These are phyloP conservation scores for Aspergillus eucalypticola DNA, from an alignment of 2,329 filamentous ascomycete species.

Conservation along the genomic window DNA sequence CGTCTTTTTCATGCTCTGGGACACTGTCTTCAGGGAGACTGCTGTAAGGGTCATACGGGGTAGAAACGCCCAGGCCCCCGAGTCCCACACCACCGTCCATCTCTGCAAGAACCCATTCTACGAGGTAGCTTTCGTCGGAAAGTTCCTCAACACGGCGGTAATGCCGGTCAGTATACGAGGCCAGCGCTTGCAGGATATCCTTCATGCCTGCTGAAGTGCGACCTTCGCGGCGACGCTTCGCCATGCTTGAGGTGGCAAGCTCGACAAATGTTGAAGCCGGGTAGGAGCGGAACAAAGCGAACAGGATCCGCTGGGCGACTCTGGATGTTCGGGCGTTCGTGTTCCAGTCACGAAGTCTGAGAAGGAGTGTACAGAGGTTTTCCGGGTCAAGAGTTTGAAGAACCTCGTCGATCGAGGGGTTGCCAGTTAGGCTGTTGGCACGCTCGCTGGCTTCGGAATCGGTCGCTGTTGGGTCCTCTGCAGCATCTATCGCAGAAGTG, in stretches of 20 bases:
- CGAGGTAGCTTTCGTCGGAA: slow-evolving; percentile 88
- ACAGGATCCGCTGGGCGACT: slow-evolving; percentile 82
- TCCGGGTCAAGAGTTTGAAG: slow-evolving; percentile 76
- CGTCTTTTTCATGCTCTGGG: slow-evolving; percentile 39
- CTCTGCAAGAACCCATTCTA: slow-evolving; percentile 89
- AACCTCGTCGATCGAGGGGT: slow-evolving; percentile 73
- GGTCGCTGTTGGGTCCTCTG: slow-evolving; percentile 58
- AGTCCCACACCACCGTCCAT: slow-evolving; percentile 72
- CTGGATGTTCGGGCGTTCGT: slow-evolving; percentile 85
- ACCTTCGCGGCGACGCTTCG: slow-evolving; percentile 33
- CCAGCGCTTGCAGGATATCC: slow-evolving; percentile 83
- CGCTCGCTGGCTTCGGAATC: slow-evolving; percentile 34
- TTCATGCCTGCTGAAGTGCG: slow-evolving; percentile 63
- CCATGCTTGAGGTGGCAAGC: slow-evolving; percentile 52
- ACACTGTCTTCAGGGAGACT: slow-evolving; percentile 18
- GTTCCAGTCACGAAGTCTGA: slow-evolving; percentile 92
- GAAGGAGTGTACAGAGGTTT: slow-evolving; percentile 79
- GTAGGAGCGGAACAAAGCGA: slow-evolving; percentile 76
- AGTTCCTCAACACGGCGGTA: slow-evolving; percentile 87
- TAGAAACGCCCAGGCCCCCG: slow-evolving; percentile 31
- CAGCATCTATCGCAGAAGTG: slow-evolving; percentile 72
- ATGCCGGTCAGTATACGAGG: slow-evolving; percentile 88
- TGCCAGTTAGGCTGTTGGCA: slow-evolving; percentile 45
- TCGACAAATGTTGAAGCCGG: slow-evolving; percentile 74
- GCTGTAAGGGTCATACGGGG: slow-evolving; percentile 17